Conservation (phyloP, 164 flowering plant genomes). For the Tetrastigma voinierianum region DNA sequence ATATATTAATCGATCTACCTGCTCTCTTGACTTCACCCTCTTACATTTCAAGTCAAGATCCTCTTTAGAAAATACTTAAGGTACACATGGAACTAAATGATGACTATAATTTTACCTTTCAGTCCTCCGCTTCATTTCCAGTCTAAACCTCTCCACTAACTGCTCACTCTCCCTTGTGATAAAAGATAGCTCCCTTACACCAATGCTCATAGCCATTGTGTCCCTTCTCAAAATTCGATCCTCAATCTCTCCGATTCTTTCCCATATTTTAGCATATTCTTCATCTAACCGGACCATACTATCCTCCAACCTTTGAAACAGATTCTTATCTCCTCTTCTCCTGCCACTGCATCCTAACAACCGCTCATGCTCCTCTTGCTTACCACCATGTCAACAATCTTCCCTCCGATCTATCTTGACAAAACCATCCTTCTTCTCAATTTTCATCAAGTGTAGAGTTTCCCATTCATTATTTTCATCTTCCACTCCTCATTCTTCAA, state of each 20-base stretch:
- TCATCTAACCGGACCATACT: constrained; percentile 33
- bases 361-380: constrained; percentile 33
- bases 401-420: constrained; percentile 28
- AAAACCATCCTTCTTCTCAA: constrained; percentile 45
- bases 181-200: constrained; percentile 66
- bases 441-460: constrained; percentile 32
- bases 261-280: constrained; percentile 56
- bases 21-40: too few relatives aligned
- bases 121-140: constrained; percentile 38
- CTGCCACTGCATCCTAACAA: constrained; percentile 21
- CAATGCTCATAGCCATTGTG: constrained; percentile 57
- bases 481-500: constrained; percentile 42
- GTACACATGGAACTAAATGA: background rate
- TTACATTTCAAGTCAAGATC: background rate
- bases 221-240: constrained; percentile 62
- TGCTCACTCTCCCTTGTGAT: constrained; percentile 72
- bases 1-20: too few relatives aligned
- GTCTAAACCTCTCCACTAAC: constrained; percentile 52
- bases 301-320: constrained; percentile 34
- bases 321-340: constrained; percentile 31
- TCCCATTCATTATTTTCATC: constrained; percentile 47
- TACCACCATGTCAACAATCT: constrained; percentile 26
- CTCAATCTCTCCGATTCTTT: constrained; percentile 66
- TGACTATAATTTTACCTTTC: constrained; percentile 34
- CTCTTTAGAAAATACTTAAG: too few relatives aligned